Evolutionary conservation across 2,329 filamentous ascomycete species (phyloP).

Genomic region (Penicillium janthinellum): DNA sequence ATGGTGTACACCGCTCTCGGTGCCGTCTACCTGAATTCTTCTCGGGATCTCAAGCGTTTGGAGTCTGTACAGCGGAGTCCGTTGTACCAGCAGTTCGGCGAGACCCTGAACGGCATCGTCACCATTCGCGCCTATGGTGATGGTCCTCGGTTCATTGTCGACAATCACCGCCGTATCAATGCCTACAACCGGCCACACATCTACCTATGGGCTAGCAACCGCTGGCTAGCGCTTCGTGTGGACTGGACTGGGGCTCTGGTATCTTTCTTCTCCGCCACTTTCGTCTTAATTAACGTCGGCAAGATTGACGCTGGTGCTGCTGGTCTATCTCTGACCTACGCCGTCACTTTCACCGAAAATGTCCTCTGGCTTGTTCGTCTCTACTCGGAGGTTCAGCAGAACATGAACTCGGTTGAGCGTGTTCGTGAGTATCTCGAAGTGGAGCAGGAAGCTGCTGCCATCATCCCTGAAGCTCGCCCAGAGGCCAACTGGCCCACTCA

Average conservation of each 20-base stretch:
- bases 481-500: slow-evolving; percentile 79
- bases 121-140: slow-evolving; percentile 97
- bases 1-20: slow-evolving; percentile 80
- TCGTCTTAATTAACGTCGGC: slow-evolving; percentile 82
- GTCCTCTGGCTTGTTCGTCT: slow-evolving; percentile 94
- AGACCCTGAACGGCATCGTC: slow-evolving; percentile 90
- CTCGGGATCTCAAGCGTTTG: slow-evolving; percentile 91
- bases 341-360: slow-evolving; percentile 95
- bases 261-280: slow-evolving; percentile 88
- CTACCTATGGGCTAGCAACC: slow-evolving; percentile 93
- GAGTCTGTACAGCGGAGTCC: slow-evolving; percentile 94
- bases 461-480: slow-evolving; percentile 78
- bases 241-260: slow-evolving; percentile 90
- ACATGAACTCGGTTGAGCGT: slow-evolving; percentile 98
- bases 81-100: slow-evolving; percentile 95
- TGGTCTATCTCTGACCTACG: slow-evolving; percentile 91
- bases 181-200: slow-evolving; percentile 91
- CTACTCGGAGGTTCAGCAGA: slow-evolving; percentile 95
- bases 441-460: slow-evolving; percentile 81
- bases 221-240: slow-evolving; percentile 92
- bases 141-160: slow-evolving; percentile 86
- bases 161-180: slow-evolving; percentile 87
- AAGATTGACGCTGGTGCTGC: slow-evolving; percentile 87
- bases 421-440: slow-evolving; percentile 97
- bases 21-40: slow-evolving; percentile 84